phyloP scores from a whole-genome alignment of 1,284 basidiomycete genomes.

The Pyrrhoderma noxium region DNA sequence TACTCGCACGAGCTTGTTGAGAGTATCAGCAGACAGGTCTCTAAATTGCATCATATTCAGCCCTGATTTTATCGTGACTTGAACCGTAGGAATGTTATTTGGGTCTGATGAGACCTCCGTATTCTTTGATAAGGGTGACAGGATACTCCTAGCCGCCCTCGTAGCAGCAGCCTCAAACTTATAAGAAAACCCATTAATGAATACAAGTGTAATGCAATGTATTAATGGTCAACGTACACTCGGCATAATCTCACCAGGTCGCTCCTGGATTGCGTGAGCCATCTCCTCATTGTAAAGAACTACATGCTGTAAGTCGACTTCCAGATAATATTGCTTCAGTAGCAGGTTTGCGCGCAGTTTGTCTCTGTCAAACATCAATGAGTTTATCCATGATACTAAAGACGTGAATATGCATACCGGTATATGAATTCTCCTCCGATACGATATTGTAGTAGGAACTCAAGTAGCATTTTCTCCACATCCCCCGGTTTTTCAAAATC shows the following conservation, averaged over 20 bases:
- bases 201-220: neutral
- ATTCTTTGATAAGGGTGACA: slow-evolving; percentile 59
- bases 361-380: slow-evolving; percentile 49
- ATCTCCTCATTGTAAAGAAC: slow-evolving; percentile 91
- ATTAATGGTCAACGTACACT: slow-evolving; percentile 49
- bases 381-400: slow-evolving; percentile 15
- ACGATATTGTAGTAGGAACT: slow-evolving; percentile 84
- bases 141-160: slow-evolving; percentile 71
- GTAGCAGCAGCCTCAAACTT: slow-evolving; percentile 91
- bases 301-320: slow-evolving; percentile 89
- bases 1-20: slow-evolving; percentile 93
- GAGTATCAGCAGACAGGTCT: slow-evolving; percentile 86
- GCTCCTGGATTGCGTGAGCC: slow-evolving; percentile 84
- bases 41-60: slow-evolving; percentile 93
- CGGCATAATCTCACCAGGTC: slow-evolving; percentile 85
- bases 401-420: slow-evolving; percentile 40
- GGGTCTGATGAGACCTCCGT: slow-evolving; percentile 47
- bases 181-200: slow-evolving; percentile 7
- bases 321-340: slow-evolving; percentile 85
- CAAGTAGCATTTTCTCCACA: slow-evolving; percentile 71
- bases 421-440: slow-evolving; percentile 87
- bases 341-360: slow-evolving; percentile 86
- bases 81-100: slow-evolving; percentile 74
- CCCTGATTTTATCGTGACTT: slow-evolving; percentile 83
- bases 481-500: slow-evolving; percentile 69